These are phyloP conservation scores for Aspergillus homomorphus DNA, from an alignment of 495 filamentous ascomycete genomes.

Conservation along the genomic window DNA sequence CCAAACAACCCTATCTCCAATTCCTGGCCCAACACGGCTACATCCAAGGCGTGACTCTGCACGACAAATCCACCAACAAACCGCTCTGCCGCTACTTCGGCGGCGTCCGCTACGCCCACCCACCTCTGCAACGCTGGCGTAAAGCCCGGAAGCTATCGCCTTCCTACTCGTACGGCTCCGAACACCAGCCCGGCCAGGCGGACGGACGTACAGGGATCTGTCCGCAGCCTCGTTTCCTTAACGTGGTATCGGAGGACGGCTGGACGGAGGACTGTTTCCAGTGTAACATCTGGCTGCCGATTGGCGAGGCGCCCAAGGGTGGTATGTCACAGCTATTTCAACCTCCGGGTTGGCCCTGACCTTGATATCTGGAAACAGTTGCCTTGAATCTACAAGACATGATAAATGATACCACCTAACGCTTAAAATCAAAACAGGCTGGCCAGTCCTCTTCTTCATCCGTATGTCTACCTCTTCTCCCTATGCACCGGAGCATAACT, in stretches of 20 bases:
- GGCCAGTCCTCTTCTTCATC: constrained; percentile 45
- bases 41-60: constrained; percentile 37
- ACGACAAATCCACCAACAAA: constrained; percentile 10
- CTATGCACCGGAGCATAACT: background rate
- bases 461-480: constrained; percentile 27
- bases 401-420: no score
- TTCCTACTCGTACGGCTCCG: constrained; percentile 37
- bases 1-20: constrained; percentile 24
- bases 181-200: constrained; percentile 27
- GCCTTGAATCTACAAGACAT: no score
- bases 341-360: no score
- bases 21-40: constrained; percentile 34
- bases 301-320: constrained; percentile 30
- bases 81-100: constrained; percentile 44
- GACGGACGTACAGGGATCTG: constrained; percentile 32
- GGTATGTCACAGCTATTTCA: constrained; percentile 18
- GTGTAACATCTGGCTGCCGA: constrained; percentile 42
- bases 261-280: constrained; percentile 46
- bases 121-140: constrained; percentile 37
- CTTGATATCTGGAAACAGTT: no score
- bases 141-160: constrained; percentile 30
- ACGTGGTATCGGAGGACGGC: constrained; percentile 18
- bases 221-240: constrained; percentile 35
- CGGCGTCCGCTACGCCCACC: constrained; percentile 41
- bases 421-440: constrained; percentile 22